Evolutionary conservation across 371 early-diverging fungal species (phyloP).

Genomic region (Mortierella sp.): DNA sequence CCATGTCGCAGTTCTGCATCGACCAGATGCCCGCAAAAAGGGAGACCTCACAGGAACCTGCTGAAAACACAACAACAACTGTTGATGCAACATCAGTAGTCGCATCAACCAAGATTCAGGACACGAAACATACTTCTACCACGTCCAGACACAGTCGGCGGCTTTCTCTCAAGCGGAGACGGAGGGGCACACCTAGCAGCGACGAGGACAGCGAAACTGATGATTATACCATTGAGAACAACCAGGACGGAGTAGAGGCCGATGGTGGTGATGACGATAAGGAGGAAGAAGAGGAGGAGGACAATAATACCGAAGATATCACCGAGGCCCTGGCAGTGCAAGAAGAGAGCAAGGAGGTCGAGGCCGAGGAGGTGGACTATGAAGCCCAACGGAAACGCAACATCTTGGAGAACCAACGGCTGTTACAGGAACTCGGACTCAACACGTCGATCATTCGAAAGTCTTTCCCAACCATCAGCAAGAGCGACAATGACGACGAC

Average conservation of each 20-base stretch:
- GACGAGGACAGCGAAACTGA: not conserved
- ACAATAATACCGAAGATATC: not conserved
- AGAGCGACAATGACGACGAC: not conserved
- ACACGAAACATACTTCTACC: not conserved
- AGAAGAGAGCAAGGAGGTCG: not conserved
- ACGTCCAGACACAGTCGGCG: not conserved
- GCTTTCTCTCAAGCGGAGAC: conserved; percentile 2
- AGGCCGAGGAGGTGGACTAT: conserved; percentile 36
- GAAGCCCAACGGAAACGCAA: conserved; percentile 47
- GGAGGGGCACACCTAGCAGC: not conserved
- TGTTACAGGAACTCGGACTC: conserved; percentile 48
- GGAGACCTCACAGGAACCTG: not conserved
- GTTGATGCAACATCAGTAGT: not conserved
- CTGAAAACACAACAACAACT: too few relatives aligned
- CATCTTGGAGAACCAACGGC: conserved; percentile 46
- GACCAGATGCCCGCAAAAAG: not conserved
- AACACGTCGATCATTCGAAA: conserved; percentile 10
- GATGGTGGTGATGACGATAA: not conserved
- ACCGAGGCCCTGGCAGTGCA: not conserved
- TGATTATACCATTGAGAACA: not conserved
- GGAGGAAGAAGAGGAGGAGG: not conserved
- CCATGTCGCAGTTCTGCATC: not conserved
- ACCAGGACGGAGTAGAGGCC: not conserved
- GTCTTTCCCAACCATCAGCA: not conserved
- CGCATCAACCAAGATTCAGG: not conserved